Base-by-base conservation (phyloP, 345 rosid species). In the Chamaenerion angustifolium region DNA sequence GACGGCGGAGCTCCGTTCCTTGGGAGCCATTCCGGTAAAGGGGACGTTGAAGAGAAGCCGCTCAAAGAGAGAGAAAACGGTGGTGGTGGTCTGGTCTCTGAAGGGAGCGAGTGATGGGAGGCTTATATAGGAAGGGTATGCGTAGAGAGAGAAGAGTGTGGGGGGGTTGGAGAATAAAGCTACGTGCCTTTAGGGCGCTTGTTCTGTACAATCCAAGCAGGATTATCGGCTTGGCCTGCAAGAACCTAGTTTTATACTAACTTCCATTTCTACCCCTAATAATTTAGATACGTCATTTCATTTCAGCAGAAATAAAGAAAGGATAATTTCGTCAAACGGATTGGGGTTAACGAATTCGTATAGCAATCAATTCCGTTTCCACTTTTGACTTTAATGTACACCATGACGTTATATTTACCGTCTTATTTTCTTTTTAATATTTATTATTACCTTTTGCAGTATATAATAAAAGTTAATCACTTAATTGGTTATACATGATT, bases 21-120 rank as follows among this genome's bases (percentile, higher is more conserved):
- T 64, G 0, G 81, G 83, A 69, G 88, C 76, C 83, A 81, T 81
- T 23, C 12, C 19, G 16, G 52, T 12, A 1, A 31, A 3, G 10
- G 37, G 37, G 37, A 31, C 5, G 37, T 7, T 8, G 31, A 16
- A n/a, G 13, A 40, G 45, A 10, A 0, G 48, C 25, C 11, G 37
- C 3, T n/a, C 40, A 6, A 18, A 10, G 42, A 40, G 31, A 40
- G 23, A 51, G 42, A 27, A 31, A 31, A 31, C 10, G 37, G 37
- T 31, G 51, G 9, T 31, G 4, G 42, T n/a, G 44, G 40, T 21
- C 21, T n/a, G n/a, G n/a, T n/a, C 48, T 21, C 42, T 23, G 44
- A 31, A 31, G 6, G 35, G 16, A 9, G 9, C 42, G 21, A 1
- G 19, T 31, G 17, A 35, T 37, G 54, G 48, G 21, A 5, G 0